Conservation (phyloP, 306 rosid species). For the Crotalaria pallida region DNA sequence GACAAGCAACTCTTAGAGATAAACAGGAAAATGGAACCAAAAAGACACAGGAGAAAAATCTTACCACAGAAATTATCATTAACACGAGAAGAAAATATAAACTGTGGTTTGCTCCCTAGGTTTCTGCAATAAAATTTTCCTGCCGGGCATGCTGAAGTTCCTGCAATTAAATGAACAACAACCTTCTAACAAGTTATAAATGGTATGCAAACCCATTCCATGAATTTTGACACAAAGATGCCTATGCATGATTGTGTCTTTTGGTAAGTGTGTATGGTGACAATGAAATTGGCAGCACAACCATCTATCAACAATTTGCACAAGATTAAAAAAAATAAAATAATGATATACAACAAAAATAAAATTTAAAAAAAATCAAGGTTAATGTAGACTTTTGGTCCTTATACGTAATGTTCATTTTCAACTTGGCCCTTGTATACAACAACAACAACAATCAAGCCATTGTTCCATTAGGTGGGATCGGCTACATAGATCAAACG, state of each 20-base stretch:
- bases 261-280: neutral
- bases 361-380: neutral
- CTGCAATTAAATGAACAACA: constrained; percentile 40
- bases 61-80: constrained; percentile 84
- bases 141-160: constrained; percentile 81
- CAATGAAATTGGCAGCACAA: neutral
- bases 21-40: neutral
- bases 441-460: too few relatives aligned
- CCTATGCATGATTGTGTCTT: neutral
- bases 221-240: neutral
- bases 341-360: neutral
- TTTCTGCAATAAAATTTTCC: constrained; percentile 78
- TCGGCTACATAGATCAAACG: too few relatives aligned
- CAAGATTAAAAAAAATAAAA: neutral
- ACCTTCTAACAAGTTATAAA: constrained; percentile 10
- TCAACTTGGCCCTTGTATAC: too few relatives aligned
- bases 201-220: neutral
- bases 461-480: too few relatives aligned
- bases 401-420: too few relatives aligned
- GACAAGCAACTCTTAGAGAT: neutral
- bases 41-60: constrained; percentile 13
- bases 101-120: constrained; percentile 75
- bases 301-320: neutral
- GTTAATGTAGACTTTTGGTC: too few relatives aligned
- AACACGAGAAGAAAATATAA: constrained; percentile 73